Evolutionary conservation across 179 eudicot species (phyloP), one percentile per base, ranked within the genome.

Genomic region (Amaranthus tricolor): DNA sequence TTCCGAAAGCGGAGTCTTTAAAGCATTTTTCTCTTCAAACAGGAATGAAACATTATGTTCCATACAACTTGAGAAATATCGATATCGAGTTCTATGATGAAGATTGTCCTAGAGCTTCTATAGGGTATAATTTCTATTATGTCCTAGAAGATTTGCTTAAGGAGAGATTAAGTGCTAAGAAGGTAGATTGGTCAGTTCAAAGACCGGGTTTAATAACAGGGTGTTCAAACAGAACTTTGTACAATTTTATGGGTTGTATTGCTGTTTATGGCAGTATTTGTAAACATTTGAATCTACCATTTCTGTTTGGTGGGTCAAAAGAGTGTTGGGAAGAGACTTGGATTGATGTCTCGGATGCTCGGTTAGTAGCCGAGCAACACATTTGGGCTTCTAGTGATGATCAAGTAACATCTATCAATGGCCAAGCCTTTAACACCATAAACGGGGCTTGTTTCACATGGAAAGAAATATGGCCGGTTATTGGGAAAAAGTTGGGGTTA

Each of bases 131-230:
- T 45, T 94, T 94, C 59, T 94, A 94, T 55, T 90, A 94, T 65
- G 91, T 75, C 17, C 83, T 88, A 44, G 98, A 94, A 77, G 96
- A 94, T 52, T 75, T 92, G 88, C 80, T 92, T 1, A 74, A 76
- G 74, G 97, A 90, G 77, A 86, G 85, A 76, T 75, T 91, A 13
- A 72, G 13, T 51, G 66, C 62, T 0, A 72, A 78, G 17, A 79
- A 76, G 8, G 84, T 87, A 62, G 83, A 82, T 0, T 94, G 98
- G 98, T 92, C 98, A 11, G 86, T 94, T 11, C 92, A 89, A 31
- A 79, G 98, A 67, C 98, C 97, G 11, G 97, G 97, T 24, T 66
- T 94, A 68, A 87, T 94, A 7, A 83, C 89, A 68, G 98, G 98
- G 15, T 77, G 85, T 70, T 92, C 98, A 5, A 52, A 65, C 21